Evolutionary conservation across 768 basidiomycete genomes (phyloP), one percentile per base, ranked within the genome.

Genomic region (Termitomyces sp.): DNA sequence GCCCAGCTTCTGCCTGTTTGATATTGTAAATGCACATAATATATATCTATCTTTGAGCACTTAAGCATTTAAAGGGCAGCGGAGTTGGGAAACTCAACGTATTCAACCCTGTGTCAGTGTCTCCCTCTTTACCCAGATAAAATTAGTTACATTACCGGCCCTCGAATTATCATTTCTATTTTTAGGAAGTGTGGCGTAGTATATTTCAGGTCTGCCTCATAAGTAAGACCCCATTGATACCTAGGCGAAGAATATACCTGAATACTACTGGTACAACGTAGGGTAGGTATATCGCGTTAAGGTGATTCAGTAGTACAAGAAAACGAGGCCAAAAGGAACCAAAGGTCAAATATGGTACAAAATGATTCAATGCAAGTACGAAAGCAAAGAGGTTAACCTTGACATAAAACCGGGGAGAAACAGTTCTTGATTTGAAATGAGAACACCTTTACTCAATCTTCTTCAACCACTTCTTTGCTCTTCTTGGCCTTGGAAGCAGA

Each of bases 381-480:
- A 54, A 50, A 54, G 46, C 35, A 43, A 49, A 56, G 17, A 42
- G 11, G 14, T 30, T 21, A 10, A 11, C 8, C 40, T 33, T 2
- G 9, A 33, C 31, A 17, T 10, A 35, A 17, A 53, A 53, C 10
- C n/a, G 10, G 8, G 33, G 7, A 14, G 21, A 33, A 44, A 31
- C 30, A 26, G 49, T 19, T 35, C 35, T 41, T 21, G 21, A 51
- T 23, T 35, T 4, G 9, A 17, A 8, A 33, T 19, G 38, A 45
- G 19, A 28, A 5, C 23, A 17, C 12, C 31, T 19, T 54, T 40
- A 62, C n/a, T 64, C 62, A 35, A 37, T 73, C 71, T 12, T 81
- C 79, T 52, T 80, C 79, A 19, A 79, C 64, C 26, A 70, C 64
- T 59, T 71, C 79, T 64, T 81, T 81, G 59, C 73, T 74, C 72